These are phyloP conservation scores for Aspergillus hancockii DNA, from an alignment of 495 filamentous ascomycete genomes.

Conservation along the genomic window DNA sequence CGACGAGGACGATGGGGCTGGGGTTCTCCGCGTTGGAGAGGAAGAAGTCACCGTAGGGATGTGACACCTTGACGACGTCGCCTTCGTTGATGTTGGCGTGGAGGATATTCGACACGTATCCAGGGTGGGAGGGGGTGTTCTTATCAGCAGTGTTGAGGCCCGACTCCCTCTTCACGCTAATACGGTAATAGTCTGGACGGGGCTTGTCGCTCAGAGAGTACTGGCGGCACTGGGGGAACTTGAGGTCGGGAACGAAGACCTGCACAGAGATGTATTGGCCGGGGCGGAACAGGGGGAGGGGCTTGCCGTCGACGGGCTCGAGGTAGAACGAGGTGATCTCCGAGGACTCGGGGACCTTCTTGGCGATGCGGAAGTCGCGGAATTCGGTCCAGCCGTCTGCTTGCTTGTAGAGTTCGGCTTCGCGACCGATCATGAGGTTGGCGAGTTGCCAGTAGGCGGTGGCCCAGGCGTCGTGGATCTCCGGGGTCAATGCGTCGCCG, in stretches of 20 bases:
- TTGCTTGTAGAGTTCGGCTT: constrained; percentile 59
- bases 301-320: constrained; percentile 59
- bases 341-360: constrained; percentile 61
- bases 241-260: constrained; percentile 56
- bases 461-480: constrained; percentile 69
- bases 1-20: constrained; percentile 64
- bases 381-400: constrained; percentile 61
- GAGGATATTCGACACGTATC: constrained; percentile 70
- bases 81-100: constrained; percentile 62
- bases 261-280: constrained; percentile 72
- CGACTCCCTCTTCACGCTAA: constrained; percentile 68
- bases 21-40: constrained; percentile 39
- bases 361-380: constrained; percentile 65
- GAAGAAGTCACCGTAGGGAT: constrained; percentile 72
- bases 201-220: constrained; percentile 71
- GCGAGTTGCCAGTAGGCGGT: constrained; percentile 72
- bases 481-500: constrained; percentile 64
- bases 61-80: constrained; percentile 61
- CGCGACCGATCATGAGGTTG: constrained; percentile 66
- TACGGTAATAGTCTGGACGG: constrained; percentile 60
- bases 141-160: constrained; percentile 48
- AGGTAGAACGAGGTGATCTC: constrained; percentile 75
- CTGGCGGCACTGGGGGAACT: constrained; percentile 65
- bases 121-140: constrained; percentile 49
- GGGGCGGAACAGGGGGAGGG: constrained; percentile 61